phyloP scores from a whole-genome alignment of 768 basidiomycete species.

The Pleurotus tuber-regium region DNA sequence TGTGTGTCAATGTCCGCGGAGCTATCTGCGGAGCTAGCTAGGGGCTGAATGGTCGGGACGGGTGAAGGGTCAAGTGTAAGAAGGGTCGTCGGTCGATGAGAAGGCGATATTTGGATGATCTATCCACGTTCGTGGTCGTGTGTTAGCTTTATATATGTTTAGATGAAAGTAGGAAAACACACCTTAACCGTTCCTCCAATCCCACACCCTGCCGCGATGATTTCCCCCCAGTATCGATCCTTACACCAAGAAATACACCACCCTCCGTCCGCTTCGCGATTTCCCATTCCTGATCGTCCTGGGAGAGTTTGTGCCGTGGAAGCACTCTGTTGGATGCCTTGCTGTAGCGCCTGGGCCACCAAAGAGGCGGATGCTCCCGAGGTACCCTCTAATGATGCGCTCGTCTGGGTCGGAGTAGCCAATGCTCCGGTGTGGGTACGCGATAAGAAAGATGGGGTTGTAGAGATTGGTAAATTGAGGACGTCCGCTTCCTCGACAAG shows the following conservation, averaged over 20 bases:
- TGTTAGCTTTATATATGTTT: background rate
- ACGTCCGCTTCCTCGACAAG: conserved; percentile 78
- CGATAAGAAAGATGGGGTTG: conserved; percentile 37
- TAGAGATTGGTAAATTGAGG: conserved; percentile 45
- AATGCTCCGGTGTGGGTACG: conserved; percentile 55
- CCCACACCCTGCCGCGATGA: conserved; percentile 78
- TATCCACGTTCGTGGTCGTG: conserved; percentile 23
- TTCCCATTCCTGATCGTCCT: conserved; percentile 13
- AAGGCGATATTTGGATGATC: conserved; percentile 74
- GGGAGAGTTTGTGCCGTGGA: conserved; percentile 9
- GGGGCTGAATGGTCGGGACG: conserved; percentile 13
- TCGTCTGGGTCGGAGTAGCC: conserved; percentile 72
- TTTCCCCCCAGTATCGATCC: conserved; percentile 92
- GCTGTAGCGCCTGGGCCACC: conserved; percentile 64
- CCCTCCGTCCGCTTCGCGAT: conserved; percentile 16
- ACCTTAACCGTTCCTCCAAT: conserved; percentile 77
- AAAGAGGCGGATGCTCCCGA: conserved; percentile 43
- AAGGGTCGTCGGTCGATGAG: conserved; percentile 63
- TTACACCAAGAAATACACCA: conserved; percentile 92
- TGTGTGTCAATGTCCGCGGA: conserved; percentile 28
- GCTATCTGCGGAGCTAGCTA: conserved; percentile 12
- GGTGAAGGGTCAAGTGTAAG: conserved; percentile 59
- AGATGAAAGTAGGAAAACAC: conserved; percentile 14
- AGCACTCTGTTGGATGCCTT: conserved; percentile 35
- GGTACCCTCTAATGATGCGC: conserved; percentile 50